A percentile compares a stretch with the other conserved stretches of the same genome.
These are phyloP conservation scores for Pachysandra terminalis DNA, from an alignment of 164 flowering plant genomes.

Conservation along the genomic window DNA sequence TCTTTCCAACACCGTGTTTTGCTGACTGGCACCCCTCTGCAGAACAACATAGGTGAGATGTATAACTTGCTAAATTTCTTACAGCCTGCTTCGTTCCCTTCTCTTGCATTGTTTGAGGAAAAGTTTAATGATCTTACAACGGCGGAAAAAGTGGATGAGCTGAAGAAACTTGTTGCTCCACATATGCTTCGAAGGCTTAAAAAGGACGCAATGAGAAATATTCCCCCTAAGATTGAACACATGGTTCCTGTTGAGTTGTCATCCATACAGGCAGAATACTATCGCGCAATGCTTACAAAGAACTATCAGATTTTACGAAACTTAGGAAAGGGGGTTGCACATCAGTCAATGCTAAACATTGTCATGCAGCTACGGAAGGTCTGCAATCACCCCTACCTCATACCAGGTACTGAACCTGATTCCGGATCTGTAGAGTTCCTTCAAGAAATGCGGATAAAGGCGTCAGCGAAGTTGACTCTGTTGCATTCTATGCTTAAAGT, in stretches of 20 bases:
- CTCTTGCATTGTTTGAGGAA: constrained; percentile 84
- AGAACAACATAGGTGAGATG: constrained; percentile 97
- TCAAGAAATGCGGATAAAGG: constrained; percentile 98
- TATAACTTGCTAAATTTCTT: constrained; percentile 91
- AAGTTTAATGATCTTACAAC: constrained; percentile 90
- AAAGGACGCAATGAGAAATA: constrained; percentile 96
- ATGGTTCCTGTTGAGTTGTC: constrained; percentile 98
- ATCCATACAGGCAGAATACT: constrained; percentile 96
- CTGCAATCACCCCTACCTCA: constrained; percentile 98
- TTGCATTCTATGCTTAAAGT: constrained; percentile 93
- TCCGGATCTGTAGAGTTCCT: constrained; percentile 89
- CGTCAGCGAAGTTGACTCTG: constrained; percentile 92
- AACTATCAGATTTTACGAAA: constrained; percentile 91
- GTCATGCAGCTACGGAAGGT: constrained; percentile 98
- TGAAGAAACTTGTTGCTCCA: constrained; percentile 97
- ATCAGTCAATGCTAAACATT: constrained; percentile 95
- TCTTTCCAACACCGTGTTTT: constrained; percentile 95
- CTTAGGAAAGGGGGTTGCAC: constrained; percentile 90
- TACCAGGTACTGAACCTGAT: constrained; percentile 98
- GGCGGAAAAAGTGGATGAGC: constrained; percentile 92
- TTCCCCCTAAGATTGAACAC: constrained; percentile 95
- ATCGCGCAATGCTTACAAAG: constrained; percentile 98
- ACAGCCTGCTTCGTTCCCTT: constrained; percentile 95
- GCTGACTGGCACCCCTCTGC: constrained; percentile 98
- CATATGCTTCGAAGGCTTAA: constrained; percentile 99